Percentiles rank a stretch among this genome's conserved stretches.
Conservation (phyloP, 345 rosid species). For the Citrus cavaleriei region DNA sequence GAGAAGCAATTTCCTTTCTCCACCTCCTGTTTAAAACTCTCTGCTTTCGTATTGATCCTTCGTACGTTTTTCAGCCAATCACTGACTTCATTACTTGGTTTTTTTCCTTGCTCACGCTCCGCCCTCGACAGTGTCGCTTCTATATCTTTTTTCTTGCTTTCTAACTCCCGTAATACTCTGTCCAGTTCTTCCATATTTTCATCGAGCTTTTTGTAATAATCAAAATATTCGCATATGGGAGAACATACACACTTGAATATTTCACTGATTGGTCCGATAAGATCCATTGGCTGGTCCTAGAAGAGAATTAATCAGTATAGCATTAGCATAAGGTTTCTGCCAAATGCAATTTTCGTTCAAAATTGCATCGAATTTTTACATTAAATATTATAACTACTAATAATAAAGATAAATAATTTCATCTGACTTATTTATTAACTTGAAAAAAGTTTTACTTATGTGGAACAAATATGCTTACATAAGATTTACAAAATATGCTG, state of each 20-base stretch:
- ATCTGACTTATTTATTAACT: too few species aligned
- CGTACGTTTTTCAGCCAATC: neutral
- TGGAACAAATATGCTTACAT: too few species aligned
- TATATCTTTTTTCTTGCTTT: neutral
- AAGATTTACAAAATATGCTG: too few species aligned
- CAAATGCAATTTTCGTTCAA: too few species aligned
- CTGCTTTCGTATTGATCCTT: neutral
- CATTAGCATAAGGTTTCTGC: too few species aligned
- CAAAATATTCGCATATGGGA: neutral
- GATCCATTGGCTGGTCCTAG: neutral
- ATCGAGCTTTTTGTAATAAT: rapidly evolving
- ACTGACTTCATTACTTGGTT: neutral
- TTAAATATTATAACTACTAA: too few species aligned
- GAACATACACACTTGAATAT: neutral
- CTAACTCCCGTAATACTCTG: neutral
- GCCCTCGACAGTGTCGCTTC: neutral
- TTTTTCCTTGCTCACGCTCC: neutral
- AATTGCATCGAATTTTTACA: too few species aligned
- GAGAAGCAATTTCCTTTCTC: neutral
- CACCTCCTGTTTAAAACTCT: neutral
- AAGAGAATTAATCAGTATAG: too few species aligned
- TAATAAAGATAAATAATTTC: too few species aligned
- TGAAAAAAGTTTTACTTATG: too few species aligned
- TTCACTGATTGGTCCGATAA: neutral
- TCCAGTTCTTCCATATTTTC: neutral